Evolutionary conservation across 495 filamentous ascomycete genomes (phyloP).

Genomic region (Podospora australis): DNA sequence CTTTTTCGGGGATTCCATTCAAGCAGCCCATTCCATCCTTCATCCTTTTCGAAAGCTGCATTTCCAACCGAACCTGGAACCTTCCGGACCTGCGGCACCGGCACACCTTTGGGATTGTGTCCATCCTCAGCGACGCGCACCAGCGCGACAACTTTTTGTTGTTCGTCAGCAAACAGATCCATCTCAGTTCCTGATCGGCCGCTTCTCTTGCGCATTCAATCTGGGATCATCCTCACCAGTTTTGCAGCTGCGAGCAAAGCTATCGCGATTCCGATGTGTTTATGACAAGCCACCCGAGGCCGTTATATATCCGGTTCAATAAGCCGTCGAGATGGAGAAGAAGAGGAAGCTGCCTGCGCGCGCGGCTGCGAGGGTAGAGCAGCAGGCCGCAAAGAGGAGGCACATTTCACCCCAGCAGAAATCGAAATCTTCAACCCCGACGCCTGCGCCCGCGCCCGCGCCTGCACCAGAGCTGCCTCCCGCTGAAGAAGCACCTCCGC

Average conservation of each 20-base stretch:
- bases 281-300: slow-evolving; percentile 13
- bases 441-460: slow-evolving; percentile 23
- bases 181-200: not conserved
- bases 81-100: no score
- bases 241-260: no score
- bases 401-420: slow-evolving; percentile 33
- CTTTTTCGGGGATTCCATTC: not conserved
- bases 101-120: not conserved
- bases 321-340: slow-evolving; percentile 40
- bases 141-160: not conserved
- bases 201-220: not conserved
- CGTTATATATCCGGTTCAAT: slow-evolving; percentile 15
- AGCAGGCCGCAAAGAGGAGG: slow-evolving; percentile 44
- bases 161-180: not conserved
- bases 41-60: no score
- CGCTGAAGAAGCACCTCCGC: slow-evolving; percentile 37
- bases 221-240: no score
- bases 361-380: slow-evolving; percentile 45
- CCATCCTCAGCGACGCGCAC: not conserved
- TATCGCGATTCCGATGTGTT: slow-evolving; percentile 15
- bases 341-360: slow-evolving; percentile 53
- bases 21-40: no score
- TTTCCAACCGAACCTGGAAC: no score
- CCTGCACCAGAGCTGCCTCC: slow-evolving; percentile 22
- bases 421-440: slow-evolving; percentile 33